phyloP scores from a whole-genome alignment of 148 eudicot species.

The Dianthus caryophyllus region DNA sequence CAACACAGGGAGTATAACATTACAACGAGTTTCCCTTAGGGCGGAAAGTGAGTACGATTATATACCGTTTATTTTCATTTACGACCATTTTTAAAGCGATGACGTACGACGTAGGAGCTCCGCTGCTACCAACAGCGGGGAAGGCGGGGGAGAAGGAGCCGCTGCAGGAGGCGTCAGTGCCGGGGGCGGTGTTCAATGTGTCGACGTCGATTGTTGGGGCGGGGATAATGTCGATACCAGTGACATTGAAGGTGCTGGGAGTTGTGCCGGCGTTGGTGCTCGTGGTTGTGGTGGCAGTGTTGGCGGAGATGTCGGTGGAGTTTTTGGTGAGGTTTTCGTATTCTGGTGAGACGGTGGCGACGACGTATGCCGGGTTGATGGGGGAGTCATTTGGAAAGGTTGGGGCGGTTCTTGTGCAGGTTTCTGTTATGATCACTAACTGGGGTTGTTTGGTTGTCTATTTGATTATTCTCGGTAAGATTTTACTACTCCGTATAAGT shows the following conservation, averaged over 20 bases:
- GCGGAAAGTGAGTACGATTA: neutral
- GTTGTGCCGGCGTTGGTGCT: constrained; percentile 62
- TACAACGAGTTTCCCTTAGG: no score
- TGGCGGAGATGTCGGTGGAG: constrained; percentile 79
- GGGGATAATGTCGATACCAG: constrained; percentile 95
- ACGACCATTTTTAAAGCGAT: constrained; percentile 7
- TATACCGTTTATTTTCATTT: no score
- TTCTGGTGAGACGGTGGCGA: constrained; percentile 38
- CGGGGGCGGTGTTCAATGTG: constrained; percentile 85
- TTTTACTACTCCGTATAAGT: no score
- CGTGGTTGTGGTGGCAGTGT: constrained; percentile 49
- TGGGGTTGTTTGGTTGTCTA: constrained; percentile 80
- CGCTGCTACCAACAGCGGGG: constrained; percentile 15
- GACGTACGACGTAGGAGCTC: constrained; percentile 16
- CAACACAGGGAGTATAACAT: no score
- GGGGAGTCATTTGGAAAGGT: constrained; percentile 73
- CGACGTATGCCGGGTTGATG: constrained; percentile 86
- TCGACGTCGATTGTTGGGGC: constrained; percentile 89
- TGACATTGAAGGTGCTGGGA: constrained; percentile 80
- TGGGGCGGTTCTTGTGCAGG: constrained; percentile 65
- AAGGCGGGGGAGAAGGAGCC: neutral
- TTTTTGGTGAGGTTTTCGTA: constrained; percentile 64
- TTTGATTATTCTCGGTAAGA: constrained; percentile 72
- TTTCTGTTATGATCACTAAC: constrained; percentile 63
- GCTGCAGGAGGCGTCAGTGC: constrained; percentile 26